Conservation (phyloP, 192 early-diverging fungal species). For the Borealophlyctis nickersoniae region DNA sequence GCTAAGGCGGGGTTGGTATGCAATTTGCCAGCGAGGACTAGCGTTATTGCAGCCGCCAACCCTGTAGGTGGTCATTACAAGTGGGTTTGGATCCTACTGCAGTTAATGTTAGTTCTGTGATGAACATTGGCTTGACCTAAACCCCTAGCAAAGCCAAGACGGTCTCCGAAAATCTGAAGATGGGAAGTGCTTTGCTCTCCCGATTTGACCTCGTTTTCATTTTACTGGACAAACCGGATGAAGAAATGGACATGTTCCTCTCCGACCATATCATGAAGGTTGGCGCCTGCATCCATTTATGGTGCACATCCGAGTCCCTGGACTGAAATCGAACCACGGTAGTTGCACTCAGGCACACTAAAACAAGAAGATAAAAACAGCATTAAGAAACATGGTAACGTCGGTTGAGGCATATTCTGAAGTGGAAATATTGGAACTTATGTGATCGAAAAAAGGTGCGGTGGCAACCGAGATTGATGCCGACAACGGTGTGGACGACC, state of each 20-base stretch:
- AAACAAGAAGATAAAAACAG: constrained; percentile 13
- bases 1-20: constrained; percentile 78
- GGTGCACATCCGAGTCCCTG: background rate
- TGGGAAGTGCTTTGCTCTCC: constrained; percentile 70
- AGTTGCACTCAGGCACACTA: constrained; percentile 36
- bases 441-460: too few relatives aligned
- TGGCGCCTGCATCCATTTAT: constrained; percentile 4
- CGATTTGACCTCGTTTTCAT: constrained; percentile 84
- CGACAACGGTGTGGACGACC: background rate
- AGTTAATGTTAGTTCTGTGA: too few relatives aligned
- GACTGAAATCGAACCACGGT: background rate
- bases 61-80: constrained; percentile 85
- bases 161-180: constrained; percentile 77
- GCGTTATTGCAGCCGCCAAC: constrained; percentile 81
- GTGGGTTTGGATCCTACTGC: too few relatives aligned
- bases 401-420: constrained; percentile 1
- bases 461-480: too few relatives aligned
- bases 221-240: constrained; percentile 73
- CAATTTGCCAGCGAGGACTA: constrained; percentile 72
- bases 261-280: constrained; percentile 80
- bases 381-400: constrained; percentile 14
- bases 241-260: constrained; percentile 74
- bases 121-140: too few relatives aligned
- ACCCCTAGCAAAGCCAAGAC: constrained; percentile 66
- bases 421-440: constrained; percentile 3